Evolutionary conservation across 1,284 basidiomycete genomes (phyloP).

Genomic region (Malassezia obtusa): DNA sequence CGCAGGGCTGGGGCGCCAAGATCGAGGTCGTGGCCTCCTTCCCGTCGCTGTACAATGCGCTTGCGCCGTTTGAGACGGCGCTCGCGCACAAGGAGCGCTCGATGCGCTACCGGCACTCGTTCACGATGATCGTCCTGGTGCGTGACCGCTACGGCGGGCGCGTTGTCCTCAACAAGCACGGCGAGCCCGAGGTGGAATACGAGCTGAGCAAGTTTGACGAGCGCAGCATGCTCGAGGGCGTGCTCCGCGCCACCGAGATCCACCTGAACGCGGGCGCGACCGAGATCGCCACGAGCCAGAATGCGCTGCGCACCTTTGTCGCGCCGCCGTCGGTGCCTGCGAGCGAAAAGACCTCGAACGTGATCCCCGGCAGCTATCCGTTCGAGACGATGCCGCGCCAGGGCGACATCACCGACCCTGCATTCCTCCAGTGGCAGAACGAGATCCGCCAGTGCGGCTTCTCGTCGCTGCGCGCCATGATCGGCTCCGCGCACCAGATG

Average conservation of each 20-base stretch:
- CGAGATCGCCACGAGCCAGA: slow-evolving; percentile 48
- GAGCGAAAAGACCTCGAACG: slow-evolving; percentile 7
- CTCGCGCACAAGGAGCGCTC: slow-evolving; percentile 49
- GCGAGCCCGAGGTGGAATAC: slow-evolving; percentile 49
- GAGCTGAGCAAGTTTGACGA: slow-evolving; percentile 48
- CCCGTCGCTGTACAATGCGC: slow-evolving; percentile 46
- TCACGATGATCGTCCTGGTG: slow-evolving; percentile 41
- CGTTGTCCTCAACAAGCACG: slow-evolving; percentile 47
- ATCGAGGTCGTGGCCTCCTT: slow-evolving; percentile 51
- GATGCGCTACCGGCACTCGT: slow-evolving; percentile 43
- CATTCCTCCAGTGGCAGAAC: slow-evolving; percentile 39
- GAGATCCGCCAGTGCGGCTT: slow-evolving; percentile 33
- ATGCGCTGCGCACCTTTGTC: slow-evolving; percentile 31
- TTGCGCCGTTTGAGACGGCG: slow-evolving; percentile 44
- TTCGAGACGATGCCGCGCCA: slow-evolving; percentile 25
- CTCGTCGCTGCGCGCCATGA: slow-evolving; percentile 19
- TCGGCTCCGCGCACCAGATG: slow-evolving; percentile 49
- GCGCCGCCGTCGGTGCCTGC: slow-evolving; percentile 10
- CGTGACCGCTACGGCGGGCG: slow-evolving; percentile 47
- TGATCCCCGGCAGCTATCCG: slow-evolving; percentile 30
- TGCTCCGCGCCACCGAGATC: slow-evolving; percentile 48
- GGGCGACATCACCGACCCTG: slow-evolving; percentile 30
- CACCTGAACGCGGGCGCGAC: slow-evolving; percentile 50
- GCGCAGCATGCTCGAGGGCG: slow-evolving; percentile 46
- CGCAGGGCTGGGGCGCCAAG: slow-evolving; percentile 50